phyloP scores from a whole-genome alignment of 768 basidiomycete genomes.

The Kwoniella sp. region DNA sequence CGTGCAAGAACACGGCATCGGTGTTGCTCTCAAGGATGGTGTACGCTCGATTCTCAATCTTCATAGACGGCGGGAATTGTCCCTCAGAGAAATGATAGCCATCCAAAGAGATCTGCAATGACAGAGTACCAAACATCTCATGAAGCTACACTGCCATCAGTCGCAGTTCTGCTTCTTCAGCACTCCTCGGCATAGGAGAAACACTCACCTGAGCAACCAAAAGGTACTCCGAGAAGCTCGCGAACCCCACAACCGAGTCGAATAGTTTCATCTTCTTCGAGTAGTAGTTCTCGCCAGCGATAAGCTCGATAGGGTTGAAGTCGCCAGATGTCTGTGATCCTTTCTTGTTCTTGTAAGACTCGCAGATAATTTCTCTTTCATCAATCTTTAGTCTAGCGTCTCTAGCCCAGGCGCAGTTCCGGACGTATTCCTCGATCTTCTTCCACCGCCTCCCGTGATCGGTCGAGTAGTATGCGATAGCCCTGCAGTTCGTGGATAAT shows the following conservation, averaged over 20 bases:
- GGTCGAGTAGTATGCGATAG: conserved; percentile 71
- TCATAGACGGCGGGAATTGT: conserved; percentile 85
- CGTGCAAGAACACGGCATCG: conserved; percentile 88
- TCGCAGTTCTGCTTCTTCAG: too few relatives aligned
- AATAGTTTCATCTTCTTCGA: conserved; percentile 73
- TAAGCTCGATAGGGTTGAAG: conserved; percentile 73
- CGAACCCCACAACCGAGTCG: conserved; percentile 85
- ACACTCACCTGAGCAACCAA: conserved; percentile 88
- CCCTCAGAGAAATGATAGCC: conserved; percentile 82
- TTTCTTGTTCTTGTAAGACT: conserved; percentile 77
- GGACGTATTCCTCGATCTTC: conserved; percentile 78
- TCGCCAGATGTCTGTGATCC: conserved; percentile 70
- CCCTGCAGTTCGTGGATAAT: conserved; percentile 65
- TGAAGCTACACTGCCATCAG: conserved; percentile 61
- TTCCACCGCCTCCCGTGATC: conserved; percentile 79
- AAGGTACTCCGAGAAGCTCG: conserved; percentile 87
- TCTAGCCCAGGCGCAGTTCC: conserved; percentile 87
- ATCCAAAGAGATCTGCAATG: conserved; percentile 89
- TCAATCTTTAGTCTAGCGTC: conserved; percentile 79
- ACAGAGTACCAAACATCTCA: conserved; percentile 61
- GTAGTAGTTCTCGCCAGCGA: conserved; percentile 76
- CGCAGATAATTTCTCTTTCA: conserved; percentile 86
- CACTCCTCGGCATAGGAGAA: too few relatives aligned
- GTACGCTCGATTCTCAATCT: conserved; percentile 87
- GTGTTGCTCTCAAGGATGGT: conserved; percentile 94